These are phyloP conservation scores for Cucurbita pepo DNA, from an alignment of 306 rosid genomes.

Conservation along the genomic window DNA sequence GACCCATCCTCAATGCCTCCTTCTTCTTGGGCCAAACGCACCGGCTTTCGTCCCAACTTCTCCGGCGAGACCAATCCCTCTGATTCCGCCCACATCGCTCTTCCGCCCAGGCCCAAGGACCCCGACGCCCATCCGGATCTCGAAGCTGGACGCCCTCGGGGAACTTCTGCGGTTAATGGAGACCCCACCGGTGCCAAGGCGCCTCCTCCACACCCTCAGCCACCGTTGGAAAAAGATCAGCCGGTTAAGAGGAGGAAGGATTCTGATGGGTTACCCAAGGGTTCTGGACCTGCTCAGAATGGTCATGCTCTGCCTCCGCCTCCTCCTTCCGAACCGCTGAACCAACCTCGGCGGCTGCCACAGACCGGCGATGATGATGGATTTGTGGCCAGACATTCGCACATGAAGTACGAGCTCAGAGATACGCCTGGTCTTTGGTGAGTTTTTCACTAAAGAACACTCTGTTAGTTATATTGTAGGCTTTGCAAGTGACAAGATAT, in stretches of 20 bases:
- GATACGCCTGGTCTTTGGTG: constrained; percentile 91
- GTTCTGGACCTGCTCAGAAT: constrained; percentile 20
- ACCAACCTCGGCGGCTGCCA: constrained; percentile 42
- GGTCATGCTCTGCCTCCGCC: constrained; percentile 21
- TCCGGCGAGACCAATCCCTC: constrained; percentile 75
- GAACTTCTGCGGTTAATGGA: constrained; percentile 16
- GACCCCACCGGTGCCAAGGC: constrained; percentile 20
- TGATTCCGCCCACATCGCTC: constrained; percentile 44
- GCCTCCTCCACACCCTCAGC: constrained; percentile 6
- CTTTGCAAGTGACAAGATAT: not conserved
- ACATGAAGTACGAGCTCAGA: constrained; percentile 80
- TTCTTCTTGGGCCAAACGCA: constrained; percentile 85
- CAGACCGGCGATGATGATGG: constrained; percentile 50
- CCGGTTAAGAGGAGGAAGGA: constrained; percentile 50
- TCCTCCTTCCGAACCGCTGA: constrained; percentile 14
- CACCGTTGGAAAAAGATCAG: constrained; percentile 20
- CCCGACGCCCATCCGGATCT: constrained; percentile 31
- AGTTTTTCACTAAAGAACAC: constrained; percentile 1
- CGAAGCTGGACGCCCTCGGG: constrained; percentile 40
- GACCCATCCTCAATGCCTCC: constrained; percentile 49
- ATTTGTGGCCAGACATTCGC: constrained; percentile 45
- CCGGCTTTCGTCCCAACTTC: constrained; percentile 82
- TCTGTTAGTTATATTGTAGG: not conserved
- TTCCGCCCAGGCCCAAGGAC: constrained; percentile 25
- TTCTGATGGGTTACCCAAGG: constrained; percentile 47